phyloP scores from a whole-genome alignment of 2,329 filamentous ascomycete genomes.

The Myriosclerotinia scirpicola region DNA sequence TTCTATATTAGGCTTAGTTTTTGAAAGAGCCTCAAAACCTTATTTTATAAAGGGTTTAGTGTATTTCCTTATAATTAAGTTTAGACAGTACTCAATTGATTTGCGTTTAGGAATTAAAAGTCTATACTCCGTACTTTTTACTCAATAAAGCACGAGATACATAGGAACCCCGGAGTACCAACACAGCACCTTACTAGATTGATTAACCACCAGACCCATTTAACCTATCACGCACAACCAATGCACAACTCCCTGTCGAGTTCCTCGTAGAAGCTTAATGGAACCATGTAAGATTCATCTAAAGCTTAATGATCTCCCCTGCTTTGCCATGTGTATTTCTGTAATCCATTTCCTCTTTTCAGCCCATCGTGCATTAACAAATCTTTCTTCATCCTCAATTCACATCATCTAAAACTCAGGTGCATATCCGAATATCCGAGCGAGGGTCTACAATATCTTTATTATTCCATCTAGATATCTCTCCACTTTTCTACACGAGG shows the following conservation, averaged over 20 bases:
- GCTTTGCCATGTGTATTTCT: slow-evolving; percentile 11
- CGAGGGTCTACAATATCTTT: neutral
- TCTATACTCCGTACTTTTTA: no score
- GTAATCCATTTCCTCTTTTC: neutral
- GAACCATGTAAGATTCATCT: slow-evolving; percentile 12
- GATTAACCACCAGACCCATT: neutral
- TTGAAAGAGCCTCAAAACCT: no score
- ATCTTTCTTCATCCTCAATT: slow-evolving; percentile 2
- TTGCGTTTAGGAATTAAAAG: no score
- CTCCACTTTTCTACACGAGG: slow-evolving; percentile 5
- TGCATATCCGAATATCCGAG: neutral
- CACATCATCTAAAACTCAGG: neutral
- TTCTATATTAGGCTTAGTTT: no score
- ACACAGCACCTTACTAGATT: neutral
- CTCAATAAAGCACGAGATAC: no score
- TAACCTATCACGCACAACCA: slow-evolving; percentile 9
- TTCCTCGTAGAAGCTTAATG: slow-evolving; percentile 9
- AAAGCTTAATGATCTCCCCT: neutral
- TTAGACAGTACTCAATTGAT: no score
- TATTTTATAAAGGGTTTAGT: no score
- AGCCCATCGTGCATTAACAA: neutral
- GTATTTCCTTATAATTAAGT: no score
- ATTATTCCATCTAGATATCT: slow-evolving; percentile 2
- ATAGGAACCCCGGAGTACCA: neutral
- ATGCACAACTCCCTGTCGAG: neutral